Evolutionary conservation across 768 basidiomycete species (phyloP).

Genomic region (Mycena capillaripes): DNA sequence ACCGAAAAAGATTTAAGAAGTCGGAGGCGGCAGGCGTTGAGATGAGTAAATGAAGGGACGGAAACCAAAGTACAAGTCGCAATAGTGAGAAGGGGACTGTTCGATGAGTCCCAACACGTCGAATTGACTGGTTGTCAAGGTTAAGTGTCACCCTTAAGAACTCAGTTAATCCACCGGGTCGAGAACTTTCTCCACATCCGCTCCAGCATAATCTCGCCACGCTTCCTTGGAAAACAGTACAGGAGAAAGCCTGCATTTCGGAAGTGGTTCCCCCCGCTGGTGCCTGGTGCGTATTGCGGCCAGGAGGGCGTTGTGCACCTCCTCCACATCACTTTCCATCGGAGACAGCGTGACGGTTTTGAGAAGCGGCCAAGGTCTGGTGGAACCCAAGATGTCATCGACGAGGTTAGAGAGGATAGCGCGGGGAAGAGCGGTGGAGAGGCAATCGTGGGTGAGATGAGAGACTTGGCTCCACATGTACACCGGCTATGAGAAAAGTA

Average conservation of each 20-base stretch:
- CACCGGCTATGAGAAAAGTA: neutral
- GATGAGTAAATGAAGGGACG: too few species aligned
- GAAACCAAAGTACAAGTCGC: too few species aligned
- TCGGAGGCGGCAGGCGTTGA: too few species aligned
- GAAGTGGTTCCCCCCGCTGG: neutral
- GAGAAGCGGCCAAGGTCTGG: neutral
- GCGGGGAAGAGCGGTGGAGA: constrained; percentile 3
- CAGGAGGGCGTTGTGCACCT: neutral
- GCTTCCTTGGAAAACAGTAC: neutral
- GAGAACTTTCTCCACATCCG: neutral
- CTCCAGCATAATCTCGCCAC: neutral
- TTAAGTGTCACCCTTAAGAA: too few species aligned
- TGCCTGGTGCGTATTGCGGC: neutral
- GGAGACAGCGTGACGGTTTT: neutral
- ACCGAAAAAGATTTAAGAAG: too few species aligned
- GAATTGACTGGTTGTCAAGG: too few species aligned
- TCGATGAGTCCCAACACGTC: too few species aligned
- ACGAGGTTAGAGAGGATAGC: neutral
- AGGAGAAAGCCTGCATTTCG: neutral
- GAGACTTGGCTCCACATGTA: neutral
- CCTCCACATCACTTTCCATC: neutral
- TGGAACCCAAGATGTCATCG: neutral
- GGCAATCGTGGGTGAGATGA: neutral
- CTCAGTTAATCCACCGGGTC: too few species aligned
- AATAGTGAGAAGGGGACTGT: too few species aligned